Base-by-base conservation (phyloP, 805 yeast genomes). In the Komagataella populi region DNA sequence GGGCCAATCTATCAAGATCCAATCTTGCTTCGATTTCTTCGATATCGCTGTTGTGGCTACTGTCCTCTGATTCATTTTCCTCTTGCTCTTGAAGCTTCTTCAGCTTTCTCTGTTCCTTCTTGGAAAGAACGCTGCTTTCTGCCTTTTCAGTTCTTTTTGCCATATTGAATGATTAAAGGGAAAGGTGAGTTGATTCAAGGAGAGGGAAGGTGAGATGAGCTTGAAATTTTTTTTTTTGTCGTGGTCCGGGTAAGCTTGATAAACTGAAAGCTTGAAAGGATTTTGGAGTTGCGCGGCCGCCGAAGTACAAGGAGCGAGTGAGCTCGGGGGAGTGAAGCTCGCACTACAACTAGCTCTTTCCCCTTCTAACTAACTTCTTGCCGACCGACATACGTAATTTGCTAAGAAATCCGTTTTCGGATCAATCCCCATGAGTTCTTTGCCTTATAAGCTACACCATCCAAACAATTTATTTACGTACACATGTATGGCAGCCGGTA, bases 101-200 rank as follows among this genome's bases (percentile, higher is more conserved):
- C 65, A 79, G 66, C 59, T 73, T 70, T 69, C 85, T 77, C 62
- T 72, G 74, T 50, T 81, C 85, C 58, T 81, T 83, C 66, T 78
- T 81, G 48, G 87, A 81, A 52, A 82, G 69, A 17, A 73, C 68
- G 22, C 64, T 61, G 55, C 80, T 73, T 55, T 80, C 49, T 12
- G 44, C 48, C 14, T 30, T 30, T 30, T 30, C 39, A 30, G 39
- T 30, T 14, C 39, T 30, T 30, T 30, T 30, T 8, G 39, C 5
- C 39, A 30, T 30, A 30, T 30, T 30, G 39, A 30, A 30, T 8
- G 39, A 30, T 30, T 30, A 14, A 30, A 30, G 14, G 39, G 39
- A 30, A 14, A 10, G 39, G 10, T 30, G 14, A 14, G 39, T 30
- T 30, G 39, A 30, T 30, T 30, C 39, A 8, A 10, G 10, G 39